A percentile compares a stretch with the other conserved stretches of the same genome.
These are phyloP conservation scores for Hyaloscypha hepaticicola DNA, from an alignment of 495 filamentous ascomycete genomes.

Conservation along the genomic window DNA sequence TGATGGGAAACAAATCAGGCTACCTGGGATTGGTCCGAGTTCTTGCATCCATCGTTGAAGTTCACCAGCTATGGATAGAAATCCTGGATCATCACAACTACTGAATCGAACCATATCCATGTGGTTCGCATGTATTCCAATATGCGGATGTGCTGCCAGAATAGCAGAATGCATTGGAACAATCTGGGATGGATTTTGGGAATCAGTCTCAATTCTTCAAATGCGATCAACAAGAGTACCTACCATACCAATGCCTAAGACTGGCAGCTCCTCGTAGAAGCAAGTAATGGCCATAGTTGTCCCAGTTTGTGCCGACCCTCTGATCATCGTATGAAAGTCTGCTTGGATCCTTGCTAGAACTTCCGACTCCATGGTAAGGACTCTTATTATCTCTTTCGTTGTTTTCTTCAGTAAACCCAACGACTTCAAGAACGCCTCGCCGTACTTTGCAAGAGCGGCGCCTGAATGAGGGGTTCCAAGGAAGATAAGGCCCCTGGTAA, in stretches of 20 bases:
- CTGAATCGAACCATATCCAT: constrained; percentile 45
- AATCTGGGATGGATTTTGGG: constrained; percentile 7
- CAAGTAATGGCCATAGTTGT: constrained; percentile 17
- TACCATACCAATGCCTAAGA: constrained; percentile 19
- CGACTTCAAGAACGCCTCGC: constrained; percentile 8
- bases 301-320: constrained; percentile 24
- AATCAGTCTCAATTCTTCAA: constrained; percentile 6
- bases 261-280: constrained; percentile 28
- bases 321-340: constrained; percentile 38
- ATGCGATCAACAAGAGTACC: no score
- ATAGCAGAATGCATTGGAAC: constrained; percentile 41
- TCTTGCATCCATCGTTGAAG: constrained; percentile 31
- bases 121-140: constrained; percentile 42
- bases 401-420: constrained; percentile 31
- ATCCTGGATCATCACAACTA: constrained; percentile 32
- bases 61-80: constrained; percentile 31
- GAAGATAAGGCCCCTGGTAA: constrained; percentile 40
- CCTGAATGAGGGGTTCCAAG: constrained; percentile 44
- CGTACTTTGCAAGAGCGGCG: constrained; percentile 38
- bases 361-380: constrained; percentile 14
- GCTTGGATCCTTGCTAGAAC: constrained; percentile 39
- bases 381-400: constrained; percentile 30
- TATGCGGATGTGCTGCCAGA: constrained; percentile 37
- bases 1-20: no score
- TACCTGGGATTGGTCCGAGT: no score